Evolutionary conservation across 495 filamentous ascomycete species (phyloP).

Genomic region (Aspergillus biplanus): DNA sequence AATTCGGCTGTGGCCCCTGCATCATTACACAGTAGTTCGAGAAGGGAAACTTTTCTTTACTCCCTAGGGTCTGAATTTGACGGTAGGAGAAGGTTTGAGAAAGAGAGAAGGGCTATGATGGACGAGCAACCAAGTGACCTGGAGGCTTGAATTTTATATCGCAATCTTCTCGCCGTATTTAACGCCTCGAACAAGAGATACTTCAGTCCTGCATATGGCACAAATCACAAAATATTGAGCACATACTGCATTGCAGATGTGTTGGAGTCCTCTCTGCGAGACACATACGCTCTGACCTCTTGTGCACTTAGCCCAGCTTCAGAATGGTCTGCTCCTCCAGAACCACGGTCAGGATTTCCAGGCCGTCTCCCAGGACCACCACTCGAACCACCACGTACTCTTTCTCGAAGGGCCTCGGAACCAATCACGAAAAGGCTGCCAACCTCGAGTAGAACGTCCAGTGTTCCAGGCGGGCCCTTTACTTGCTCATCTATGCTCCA

Average conservation of each 20-base stretch:
- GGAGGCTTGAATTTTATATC: too few relatives aligned
- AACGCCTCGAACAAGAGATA: not conserved
- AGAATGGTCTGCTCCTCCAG: slow-evolving; percentile 31
- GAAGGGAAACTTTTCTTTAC: too few relatives aligned
- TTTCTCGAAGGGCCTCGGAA: slow-evolving; percentile 81
- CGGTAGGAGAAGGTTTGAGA: too few relatives aligned
- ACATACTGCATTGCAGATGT: slow-evolving; percentile 81
- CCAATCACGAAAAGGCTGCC: slow-evolving; percentile 97
- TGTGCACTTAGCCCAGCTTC: slow-evolving; percentile 61
- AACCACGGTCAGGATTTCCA: slow-evolving; percentile 29
- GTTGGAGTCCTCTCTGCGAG: slow-evolving; percentile 78
- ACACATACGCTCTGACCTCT: slow-evolving; percentile 83
- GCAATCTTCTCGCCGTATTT: too few relatives aligned
- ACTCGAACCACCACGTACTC: slow-evolving; percentile 60
- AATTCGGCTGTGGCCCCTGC: too few relatives aligned
- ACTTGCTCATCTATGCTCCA: slow-evolving; percentile 73
- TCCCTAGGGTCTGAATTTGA: too few relatives aligned
- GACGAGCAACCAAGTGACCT: too few relatives aligned
- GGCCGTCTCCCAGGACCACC: slow-evolving; percentile 31
- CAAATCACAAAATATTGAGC: slow-evolving; percentile 57
- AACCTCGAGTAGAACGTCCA: slow-evolving; percentile 89
- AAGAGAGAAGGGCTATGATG: too few relatives aligned
- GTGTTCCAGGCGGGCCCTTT: slow-evolving; percentile 59
- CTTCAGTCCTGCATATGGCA: not conserved
- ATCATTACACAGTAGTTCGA: too few relatives aligned